phyloP scores from a whole-genome alignment of 1,284 basidiomycete species.

The Melampsora larici-populina region DNA sequence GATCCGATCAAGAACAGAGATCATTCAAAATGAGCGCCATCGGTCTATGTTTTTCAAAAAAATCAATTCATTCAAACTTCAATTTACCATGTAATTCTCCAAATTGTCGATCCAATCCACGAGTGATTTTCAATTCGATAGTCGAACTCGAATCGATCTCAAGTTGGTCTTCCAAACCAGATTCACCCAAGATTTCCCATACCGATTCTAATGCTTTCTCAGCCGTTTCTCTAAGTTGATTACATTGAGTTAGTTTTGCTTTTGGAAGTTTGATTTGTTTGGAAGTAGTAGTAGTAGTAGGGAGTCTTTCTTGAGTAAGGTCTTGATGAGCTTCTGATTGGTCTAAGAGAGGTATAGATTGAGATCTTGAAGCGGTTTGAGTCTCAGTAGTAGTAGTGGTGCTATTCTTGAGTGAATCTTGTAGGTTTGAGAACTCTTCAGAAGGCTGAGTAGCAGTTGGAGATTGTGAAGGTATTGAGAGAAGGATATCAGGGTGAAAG shows the following conservation, averaged over 20 bases:
- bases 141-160: not conserved
- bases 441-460: no score
- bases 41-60: not conserved
- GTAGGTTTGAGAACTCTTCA: not conserved
- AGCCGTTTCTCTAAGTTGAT: conserved; percentile 17
- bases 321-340: not conserved
- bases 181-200: conserved; percentile 14
- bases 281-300: not conserved
- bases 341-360: not conserved
- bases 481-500: not conserved
- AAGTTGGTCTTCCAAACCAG: not conserved
- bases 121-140: conserved; percentile 12
- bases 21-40: not conserved
- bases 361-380: not conserved
- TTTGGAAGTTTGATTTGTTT: conserved; percentile 12
- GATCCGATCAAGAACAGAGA: not conserved
- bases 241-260: conserved; percentile 29
- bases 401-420: not conserved
- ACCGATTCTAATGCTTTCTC: conserved; percentile 17
- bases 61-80: not conserved
- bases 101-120: conserved; percentile 30
- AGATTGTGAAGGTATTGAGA: not conserved
- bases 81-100: conserved; percentile 38
- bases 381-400: not conserved
- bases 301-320: not conserved